Base-by-base conservation (phyloP, 805 yeast species). In the Tetrapisispora arboricola region DNA sequence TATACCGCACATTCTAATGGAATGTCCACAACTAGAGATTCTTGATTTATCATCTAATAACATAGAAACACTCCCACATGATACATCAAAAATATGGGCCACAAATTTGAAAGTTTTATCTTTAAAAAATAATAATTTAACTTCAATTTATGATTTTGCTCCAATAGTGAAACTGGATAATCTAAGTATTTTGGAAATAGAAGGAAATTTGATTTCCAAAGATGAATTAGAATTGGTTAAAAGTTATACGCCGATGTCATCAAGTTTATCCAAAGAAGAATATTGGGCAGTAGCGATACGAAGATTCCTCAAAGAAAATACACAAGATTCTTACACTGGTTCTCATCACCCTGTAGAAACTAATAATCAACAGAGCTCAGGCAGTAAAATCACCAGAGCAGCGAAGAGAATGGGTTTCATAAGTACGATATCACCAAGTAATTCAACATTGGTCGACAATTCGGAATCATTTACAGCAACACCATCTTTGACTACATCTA, bases 361-460 rank as follows among this genome's bases (percentile, higher is more conserved):
- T 11, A 34, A 25, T 17, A 12, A 20, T 16, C 29, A 15, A 22
- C 37, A 34, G 18, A 11, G 16, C 26, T 21, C 24, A 27, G 4
- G 39, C 34, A 31, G 43, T 29, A 54, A 49, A 44, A 42, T 49
- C 37, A 71, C 82, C n/a, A 70, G 77, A 41, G 84, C 85, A 4
- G 75, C 84, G 0, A 76, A 81, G 53, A 66, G 90, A 46, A 81
- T 80, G 87, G 90, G 88, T 0, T 72, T 82, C 40, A 76, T 82
- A 29, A 53, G 47, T 31, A 45, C 51, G 9, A 31, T 47, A 25
- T 43, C 49, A 12, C 46, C 52, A 16, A 45, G 21, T 11, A 39
- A 39, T 24, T 39, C 45, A 4, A 31, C 28, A 5, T 9, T 36
- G 6, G 15, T 3, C 13, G 40, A 36, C 19, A 39, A 41, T 24